Evolutionary conservation across 2,329 filamentous ascomycete species (phyloP).

Genomic region (Alternaria solani): DNA sequence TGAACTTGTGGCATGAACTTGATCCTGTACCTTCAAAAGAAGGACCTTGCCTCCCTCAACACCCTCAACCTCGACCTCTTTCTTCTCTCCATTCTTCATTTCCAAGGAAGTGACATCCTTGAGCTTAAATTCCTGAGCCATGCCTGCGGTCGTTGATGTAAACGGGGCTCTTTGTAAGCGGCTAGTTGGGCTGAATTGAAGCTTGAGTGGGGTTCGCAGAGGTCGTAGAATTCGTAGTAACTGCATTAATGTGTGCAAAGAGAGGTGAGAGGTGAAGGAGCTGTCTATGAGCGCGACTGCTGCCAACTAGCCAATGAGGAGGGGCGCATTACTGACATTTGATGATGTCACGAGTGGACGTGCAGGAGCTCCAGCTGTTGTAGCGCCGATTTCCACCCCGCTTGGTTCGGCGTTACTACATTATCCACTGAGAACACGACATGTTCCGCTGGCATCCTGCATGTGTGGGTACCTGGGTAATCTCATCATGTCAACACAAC

Average conservation of each 20-base stretch:
- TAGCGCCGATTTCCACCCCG: conserved; percentile 7
- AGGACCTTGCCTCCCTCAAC: conserved; percentile 86
- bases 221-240: conserved; percentile 35
- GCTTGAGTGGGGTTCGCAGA: conserved; percentile 31
- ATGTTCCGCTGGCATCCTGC: background rate
- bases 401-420: background rate
- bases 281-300: conserved; percentile 10
- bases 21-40: conserved; percentile 78
- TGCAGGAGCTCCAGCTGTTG: background rate
- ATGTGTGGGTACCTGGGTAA: background rate
- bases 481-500: background rate
- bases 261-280: conserved; percentile 2
- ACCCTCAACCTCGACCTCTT: conserved; percentile 89
- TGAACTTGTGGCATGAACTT: conserved; percentile 79
- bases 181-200: conserved; percentile 24
- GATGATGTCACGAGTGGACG: conserved; percentile 27
- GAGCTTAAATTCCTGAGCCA: conserved; percentile 65
- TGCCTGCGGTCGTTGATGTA: conserved; percentile 42
- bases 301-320: conserved; percentile 20
- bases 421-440: background rate
- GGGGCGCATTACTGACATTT: conserved; percentile 11
- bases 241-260: conserved; percentile 33
- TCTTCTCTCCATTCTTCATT: conserved; percentile 81
- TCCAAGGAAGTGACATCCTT: conserved; percentile 79
- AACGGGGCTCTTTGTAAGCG: conserved; percentile 33